These are phyloP conservation scores for Tetracentron sinense DNA, from an alignment of 164 flowering plant species.

Conservation along the genomic window DNA sequence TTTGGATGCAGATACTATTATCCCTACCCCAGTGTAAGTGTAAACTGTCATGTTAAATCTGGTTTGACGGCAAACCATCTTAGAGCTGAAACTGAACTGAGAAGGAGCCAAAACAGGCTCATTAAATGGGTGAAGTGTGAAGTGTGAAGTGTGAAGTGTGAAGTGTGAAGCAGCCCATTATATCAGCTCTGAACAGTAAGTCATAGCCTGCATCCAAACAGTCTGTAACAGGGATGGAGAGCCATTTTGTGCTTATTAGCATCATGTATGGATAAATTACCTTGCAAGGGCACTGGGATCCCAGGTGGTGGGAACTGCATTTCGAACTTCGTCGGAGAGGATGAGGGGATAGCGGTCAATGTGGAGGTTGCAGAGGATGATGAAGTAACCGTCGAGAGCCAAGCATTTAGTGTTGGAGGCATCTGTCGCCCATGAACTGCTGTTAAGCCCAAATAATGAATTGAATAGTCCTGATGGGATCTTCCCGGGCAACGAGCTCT, in stretches of 20 bases:
- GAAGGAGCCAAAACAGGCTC: no score
- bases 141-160: no score
- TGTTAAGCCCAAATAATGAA: slow-evolving; percentile 59
- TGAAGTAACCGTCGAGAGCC: slow-evolving; percentile 66
- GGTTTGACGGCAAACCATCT: no score
- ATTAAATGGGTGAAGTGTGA: no score
- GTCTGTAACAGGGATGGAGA: no score
- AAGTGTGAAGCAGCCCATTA: no score
- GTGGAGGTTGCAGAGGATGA: slow-evolving; percentile 46
- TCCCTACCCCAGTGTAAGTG: no score
- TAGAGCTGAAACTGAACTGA: no score
- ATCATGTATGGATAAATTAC: slow-evolving; percentile 19
- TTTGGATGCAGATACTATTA: no score
- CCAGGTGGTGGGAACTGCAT: slow-evolving; percentile 76
- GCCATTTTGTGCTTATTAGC: neutral
- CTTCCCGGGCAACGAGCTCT: slow-evolving; percentile 51
- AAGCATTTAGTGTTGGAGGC: slow-evolving; percentile 55
- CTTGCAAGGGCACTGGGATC: slow-evolving; percentile 71
- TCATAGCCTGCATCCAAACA: no score
- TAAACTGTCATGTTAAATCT: no score
- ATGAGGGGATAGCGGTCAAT: slow-evolving; percentile 54
- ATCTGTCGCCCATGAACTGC: slow-evolving; percentile 66
- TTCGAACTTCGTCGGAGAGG: slow-evolving; percentile 54
- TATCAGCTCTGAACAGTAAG: no score
- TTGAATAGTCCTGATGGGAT: slow-evolving; percentile 75